Base-by-base conservation (phyloP, 345 rosid genomes). In the Excoecaria agallocha region DNA sequence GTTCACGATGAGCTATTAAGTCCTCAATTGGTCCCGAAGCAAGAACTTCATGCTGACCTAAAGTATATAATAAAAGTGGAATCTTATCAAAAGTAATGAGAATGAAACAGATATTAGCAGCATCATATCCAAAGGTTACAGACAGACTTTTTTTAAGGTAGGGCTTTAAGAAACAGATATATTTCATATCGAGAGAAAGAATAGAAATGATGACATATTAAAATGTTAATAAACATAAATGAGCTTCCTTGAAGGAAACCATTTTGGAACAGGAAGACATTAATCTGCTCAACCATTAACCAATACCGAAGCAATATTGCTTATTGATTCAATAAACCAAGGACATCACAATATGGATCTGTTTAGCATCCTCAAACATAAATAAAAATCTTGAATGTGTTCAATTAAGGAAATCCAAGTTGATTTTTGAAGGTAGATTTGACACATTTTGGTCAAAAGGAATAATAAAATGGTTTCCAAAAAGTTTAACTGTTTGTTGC, bases 11-110 rank as follows among this genome's bases (percentile, higher is more conserved):
- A 80, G 98, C 98, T 76, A 95, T 93, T 78, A 95, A 85, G 77
- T 95, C 99, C 85, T 95, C 99, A 76, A 95, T 93, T 51, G 99
- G 99, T 65, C 99, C 99, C 25, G 98, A 95, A 43, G 97, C 98
- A 78, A 95, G 97, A 87, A 89, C 91, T 85, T 95, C 99, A 89
- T 95, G 98, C 80, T 95, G 94, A 81, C 90, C 99, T 95, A 86
- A 39, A 57, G 66, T 48, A 75, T 70, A 78, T 71, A 66, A 43
- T 15, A 59, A 12, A n/a, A 49, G 19, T 64, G 41, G 76, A 69
- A 20, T 16, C 39, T 22, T 19, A 24, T 35, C 49, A 71, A 19
- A 35, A 70, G 60, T 43, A 20, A 60, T 30, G 22, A 50, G 20
- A 46, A 75, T 41, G 17, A 55, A 38, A 39, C 20, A 68, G 17